Percentiles rank a stretch among this genome's conserved stretches.
Evolutionary conservation across 352 stramenopile genomes (phyloP).

Genomic region (Phytopythium ostracodes): DNA sequence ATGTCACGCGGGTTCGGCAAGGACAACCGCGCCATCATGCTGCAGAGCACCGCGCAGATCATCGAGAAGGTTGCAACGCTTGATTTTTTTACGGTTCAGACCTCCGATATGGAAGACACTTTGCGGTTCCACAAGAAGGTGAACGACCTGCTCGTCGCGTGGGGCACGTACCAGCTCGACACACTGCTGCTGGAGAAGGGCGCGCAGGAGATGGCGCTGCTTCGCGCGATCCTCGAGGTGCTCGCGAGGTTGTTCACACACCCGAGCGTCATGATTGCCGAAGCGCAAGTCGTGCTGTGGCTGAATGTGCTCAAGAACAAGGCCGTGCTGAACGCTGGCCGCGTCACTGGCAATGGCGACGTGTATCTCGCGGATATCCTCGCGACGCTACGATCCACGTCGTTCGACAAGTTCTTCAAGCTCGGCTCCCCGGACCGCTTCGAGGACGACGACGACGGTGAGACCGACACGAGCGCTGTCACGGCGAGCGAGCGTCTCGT

Average conservation of each 20-base stretch:
- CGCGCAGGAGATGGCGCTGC: constrained; percentile 42
- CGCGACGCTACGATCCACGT: constrained; percentile 45
- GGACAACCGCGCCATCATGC: constrained; percentile 57
- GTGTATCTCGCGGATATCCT: constrained; percentile 34
- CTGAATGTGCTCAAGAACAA: constrained; percentile 71
- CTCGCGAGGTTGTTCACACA: constrained; percentile 58
- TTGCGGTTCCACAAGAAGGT: constrained; percentile 70
- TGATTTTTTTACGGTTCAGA: constrained; percentile 30
- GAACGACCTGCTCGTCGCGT: constrained; percentile 72
- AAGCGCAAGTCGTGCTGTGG: constrained; percentile 76
- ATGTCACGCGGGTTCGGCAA: constrained; percentile 68
- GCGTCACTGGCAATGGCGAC: constrained; percentile 13
- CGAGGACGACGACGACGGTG: constrained; percentile 19
- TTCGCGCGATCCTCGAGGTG: constrained; percentile 39
- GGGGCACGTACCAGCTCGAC: constrained; percentile 66
- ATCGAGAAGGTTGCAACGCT: constrained; percentile 49
- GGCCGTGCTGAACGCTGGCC: constrained; percentile 34
- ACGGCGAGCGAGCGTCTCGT: constrained; percentile 7
- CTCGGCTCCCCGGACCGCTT: constrained; percentile 54
- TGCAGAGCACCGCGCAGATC: constrained; percentile 52
- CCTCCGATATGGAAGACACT: constrained; percentile 44
- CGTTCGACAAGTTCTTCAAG: constrained; percentile 83
- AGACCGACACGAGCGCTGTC: constrained; percentile 11
- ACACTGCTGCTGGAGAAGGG: constrained; percentile 38
- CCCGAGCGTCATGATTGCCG: constrained; percentile 61